Evolutionary conservation across 2,329 filamentous ascomycete species (phyloP), one percentile per base, ranked within the genome.

Genomic region (Sporothrix protearum): DNA sequence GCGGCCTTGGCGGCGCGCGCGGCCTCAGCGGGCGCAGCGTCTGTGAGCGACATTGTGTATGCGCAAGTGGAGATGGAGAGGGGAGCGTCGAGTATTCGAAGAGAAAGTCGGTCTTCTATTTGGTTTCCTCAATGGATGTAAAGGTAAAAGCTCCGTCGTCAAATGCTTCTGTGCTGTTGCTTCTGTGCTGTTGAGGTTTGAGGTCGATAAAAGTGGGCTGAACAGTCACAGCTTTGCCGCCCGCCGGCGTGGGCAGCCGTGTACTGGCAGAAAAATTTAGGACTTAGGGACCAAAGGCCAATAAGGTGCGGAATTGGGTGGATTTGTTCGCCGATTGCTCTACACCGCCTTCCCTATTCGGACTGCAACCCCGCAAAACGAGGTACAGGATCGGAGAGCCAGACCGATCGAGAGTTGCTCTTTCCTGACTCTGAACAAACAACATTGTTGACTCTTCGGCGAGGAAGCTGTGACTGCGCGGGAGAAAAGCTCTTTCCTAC

Each of bases 1-100:
- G 95, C 93, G 63, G 87, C 82, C 78, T 94, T 94, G 73, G 95
- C 95, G 64, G 90, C 87, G 77, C 85, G 86, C 49, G 95, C 95
- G 69, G 92, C 92, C 75, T 94, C 89, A 71, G 88, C 84, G 64
- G 95, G 92, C 42, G 91, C 91, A 70, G 92, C 92, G 80, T 92
- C 94, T 66, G 94, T 97, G 72, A 97, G 86, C 75, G 95, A 97
- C 96, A 98, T 66, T 55, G 63, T 49, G 36, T 61, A 45, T 49
- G 55, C 42, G 10, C 14, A 30, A 6, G 30, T 5, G 14, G 42
- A 47, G 42, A 55, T 61, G 68, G 49, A 16, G 36, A 51, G n/a
- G 39, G 10, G 30, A 16, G 3, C 25, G 10, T 47, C 7, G 45
- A 22, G 25, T 19, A 36, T 42, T 66, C n/a, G 59, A 64, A 36